These are phyloP conservation scores for Huiozyma naganishii DNA, from an alignment of 805 yeast genomes.

Conservation along the genomic window DNA sequence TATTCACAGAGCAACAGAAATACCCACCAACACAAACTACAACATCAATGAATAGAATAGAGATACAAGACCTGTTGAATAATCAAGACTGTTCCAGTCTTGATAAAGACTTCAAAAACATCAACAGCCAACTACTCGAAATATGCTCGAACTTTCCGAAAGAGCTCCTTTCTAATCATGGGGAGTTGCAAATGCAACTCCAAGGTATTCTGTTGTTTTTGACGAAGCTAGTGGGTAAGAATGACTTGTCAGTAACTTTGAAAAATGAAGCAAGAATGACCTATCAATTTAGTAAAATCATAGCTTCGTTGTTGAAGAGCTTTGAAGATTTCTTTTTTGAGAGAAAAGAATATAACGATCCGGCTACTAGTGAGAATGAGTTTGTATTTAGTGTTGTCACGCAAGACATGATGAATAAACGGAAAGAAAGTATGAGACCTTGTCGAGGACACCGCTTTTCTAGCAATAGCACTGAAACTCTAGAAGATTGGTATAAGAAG, in stretches of 20 bases:
- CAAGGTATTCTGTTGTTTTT: constrained; percentile 3
- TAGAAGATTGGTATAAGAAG: constrained; percentile 13
- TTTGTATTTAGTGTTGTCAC: constrained; percentile 10
- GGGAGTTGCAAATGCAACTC: constrained; percentile 2
- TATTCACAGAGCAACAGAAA: too few species aligned
- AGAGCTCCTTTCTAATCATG: background rate
- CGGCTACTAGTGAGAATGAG: background rate
- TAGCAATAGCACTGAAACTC: constrained; percentile 5
- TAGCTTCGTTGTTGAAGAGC: constrained; percentile 4
- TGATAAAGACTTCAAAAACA: constrained; percentile 4
- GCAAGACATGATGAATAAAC: constrained; percentile 8
- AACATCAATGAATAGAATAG: constrained; percentile 11
- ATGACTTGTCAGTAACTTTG: constrained; percentile 3
- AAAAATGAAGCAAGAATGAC: constrained; percentile 3
- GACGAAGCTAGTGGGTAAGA: background rate
- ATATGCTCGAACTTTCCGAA: constrained; percentile 8
- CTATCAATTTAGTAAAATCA: constrained; percentile 7
- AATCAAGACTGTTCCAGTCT: constrained; percentile 5
- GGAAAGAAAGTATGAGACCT: constrained; percentile 4
- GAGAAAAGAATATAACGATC: too few species aligned
- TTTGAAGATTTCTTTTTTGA: background rate
- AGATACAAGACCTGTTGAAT: constrained; percentile 13
- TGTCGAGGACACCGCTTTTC: constrained; percentile 16
- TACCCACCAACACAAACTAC: background rate
- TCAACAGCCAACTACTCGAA: constrained; percentile 5